Percentiles rank a stretch among this genome's conserved stretches.
phyloP scores from a whole-genome alignment of 1,139 yeast genomes.

The Candida tunisiensis region DNA sequence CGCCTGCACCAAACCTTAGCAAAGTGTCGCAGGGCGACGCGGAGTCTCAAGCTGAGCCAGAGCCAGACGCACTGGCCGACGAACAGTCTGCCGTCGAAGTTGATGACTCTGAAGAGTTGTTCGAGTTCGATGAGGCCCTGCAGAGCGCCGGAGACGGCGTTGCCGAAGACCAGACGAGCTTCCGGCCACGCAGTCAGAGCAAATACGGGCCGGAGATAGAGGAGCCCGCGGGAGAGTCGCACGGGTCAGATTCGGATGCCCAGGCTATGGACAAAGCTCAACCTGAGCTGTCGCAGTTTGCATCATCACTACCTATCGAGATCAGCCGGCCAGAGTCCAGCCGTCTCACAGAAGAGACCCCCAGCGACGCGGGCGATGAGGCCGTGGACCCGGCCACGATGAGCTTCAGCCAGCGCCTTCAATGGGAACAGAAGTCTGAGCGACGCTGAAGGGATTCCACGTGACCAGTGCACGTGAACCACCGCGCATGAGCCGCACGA shows the following conservation, averaged over 20 bases:
- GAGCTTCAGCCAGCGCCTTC: conserved; percentile 17
- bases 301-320: conserved; percentile 10
- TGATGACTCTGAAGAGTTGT: conserved; percentile 8
- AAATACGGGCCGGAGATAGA: no score
- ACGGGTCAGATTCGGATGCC: no score
- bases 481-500: no score
- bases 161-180: not conserved
- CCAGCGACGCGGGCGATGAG: conserved; percentile 1
- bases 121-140: conserved; percentile 11
- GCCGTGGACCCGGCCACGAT: conserved; percentile 10
- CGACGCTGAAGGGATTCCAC: no score
- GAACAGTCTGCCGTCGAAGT: conserved; percentile 1
- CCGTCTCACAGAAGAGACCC: conserved; percentile 1
- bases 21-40: no score
- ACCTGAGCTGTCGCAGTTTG: no score
- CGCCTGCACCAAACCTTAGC: no score
- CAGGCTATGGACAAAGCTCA: no score
- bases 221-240: no score
- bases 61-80: not conserved
- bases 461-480: no score
- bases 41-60: conserved; percentile 1
- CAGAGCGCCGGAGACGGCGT: conserved; percentile 2
- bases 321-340: conserved; percentile 3
- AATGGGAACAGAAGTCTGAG: conserved; percentile 16
- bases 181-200: conserved; percentile 2